A percentile compares a stretch with the other conserved stretches of the same genome.
Conservation (phyloP, 257 asterid genomes). For the Solanum bulbocastanum region DNA sequence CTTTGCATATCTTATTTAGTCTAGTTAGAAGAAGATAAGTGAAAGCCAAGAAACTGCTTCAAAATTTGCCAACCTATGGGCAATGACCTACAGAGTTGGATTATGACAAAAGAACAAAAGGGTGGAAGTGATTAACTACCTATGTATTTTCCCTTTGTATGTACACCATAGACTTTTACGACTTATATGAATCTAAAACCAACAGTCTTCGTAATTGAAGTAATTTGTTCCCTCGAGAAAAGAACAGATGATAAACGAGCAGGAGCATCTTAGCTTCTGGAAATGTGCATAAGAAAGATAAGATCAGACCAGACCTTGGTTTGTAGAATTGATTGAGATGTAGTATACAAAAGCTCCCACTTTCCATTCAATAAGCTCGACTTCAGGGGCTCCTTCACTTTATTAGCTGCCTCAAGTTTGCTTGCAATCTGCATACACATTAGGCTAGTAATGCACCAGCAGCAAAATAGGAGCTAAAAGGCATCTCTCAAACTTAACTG, state of each 20-base stretch:
- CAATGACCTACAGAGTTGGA: background rate
- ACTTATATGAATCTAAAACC: background rate
- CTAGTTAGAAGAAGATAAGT: background rate
- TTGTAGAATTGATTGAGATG: conserved; percentile 45
- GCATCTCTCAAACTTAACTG: background rate
- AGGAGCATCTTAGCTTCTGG: background rate
- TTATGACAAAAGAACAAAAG: background rate
- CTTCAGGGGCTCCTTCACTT: conserved; percentile 52
- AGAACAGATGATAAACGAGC: background rate
- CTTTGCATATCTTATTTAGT: background rate
- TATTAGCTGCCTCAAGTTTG: conserved; percentile 43
- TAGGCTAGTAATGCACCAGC: background rate
- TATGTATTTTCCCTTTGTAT: background rate
- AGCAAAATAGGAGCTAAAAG: background rate
- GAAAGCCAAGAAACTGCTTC: background rate
- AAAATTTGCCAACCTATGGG: background rate
- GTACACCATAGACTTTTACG: background rate
- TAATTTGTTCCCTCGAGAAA: background rate
- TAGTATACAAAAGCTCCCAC: conserved; percentile 68
- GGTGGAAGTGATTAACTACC: background rate
- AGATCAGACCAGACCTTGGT: conserved; percentile 14
- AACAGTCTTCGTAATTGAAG: background rate
- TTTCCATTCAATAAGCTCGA: conserved; percentile 46
- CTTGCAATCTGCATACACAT: conserved; percentile 38
- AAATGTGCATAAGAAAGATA: background rate